Base-by-base conservation (phyloP, 2,329 filamentous ascomycete genomes). In the Nannizziopsis barbatae region DNA sequence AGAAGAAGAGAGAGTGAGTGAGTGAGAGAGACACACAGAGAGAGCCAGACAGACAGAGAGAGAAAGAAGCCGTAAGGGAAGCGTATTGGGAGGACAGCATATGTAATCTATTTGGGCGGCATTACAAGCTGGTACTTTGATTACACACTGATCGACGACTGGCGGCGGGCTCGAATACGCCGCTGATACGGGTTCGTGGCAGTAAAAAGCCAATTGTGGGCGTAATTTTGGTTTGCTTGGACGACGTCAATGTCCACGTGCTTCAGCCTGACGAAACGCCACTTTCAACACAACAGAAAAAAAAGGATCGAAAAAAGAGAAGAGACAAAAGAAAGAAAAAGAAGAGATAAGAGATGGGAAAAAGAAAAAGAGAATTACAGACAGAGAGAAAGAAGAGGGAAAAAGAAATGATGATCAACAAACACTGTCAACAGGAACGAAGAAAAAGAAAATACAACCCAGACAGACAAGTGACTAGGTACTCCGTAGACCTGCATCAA, bases 171-270 rank as follows among this genome's bases (percentile, higher is more conserved):
- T 11, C 3, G 35, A 42, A 42, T 14, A 20, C 5, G 15, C 22
- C 12, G 9, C 41, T n/a, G n/a, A n/a, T n/a, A n/a, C n/a, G n/a
- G 22, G 45, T 22, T 33, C 31, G 45, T 47, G 45, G 45, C 41
- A 47, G 42, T 47, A 42, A 8, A 1, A 12, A n/a, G 12, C 5
- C 20, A 11, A 8, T 4, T 3, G 12, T 12, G 27, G 12, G 9
- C 12, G 14, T 42, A 15, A 14, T 18, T 7, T 15, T 3, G 27
- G 20, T 31, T 6, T 45, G 43, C 43, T 47, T 41, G 38, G 38
- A 47, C 39, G 45, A 47, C 45, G 38, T 47, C 45, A 42, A 47
- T 42, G 38, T 47, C 45, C 45, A 47, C 45, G 45, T 47, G 45
- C 45, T 47, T 47, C 45, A 47, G 38, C 38, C 38, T 42, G 45